Percentiles rank a stretch among this genome's conserved stretches.
These are phyloP conservation scores for Erythrobasidium yunnanense DNA, from an alignment of 768 basidiomycete genomes.

Conservation along the genomic window DNA sequence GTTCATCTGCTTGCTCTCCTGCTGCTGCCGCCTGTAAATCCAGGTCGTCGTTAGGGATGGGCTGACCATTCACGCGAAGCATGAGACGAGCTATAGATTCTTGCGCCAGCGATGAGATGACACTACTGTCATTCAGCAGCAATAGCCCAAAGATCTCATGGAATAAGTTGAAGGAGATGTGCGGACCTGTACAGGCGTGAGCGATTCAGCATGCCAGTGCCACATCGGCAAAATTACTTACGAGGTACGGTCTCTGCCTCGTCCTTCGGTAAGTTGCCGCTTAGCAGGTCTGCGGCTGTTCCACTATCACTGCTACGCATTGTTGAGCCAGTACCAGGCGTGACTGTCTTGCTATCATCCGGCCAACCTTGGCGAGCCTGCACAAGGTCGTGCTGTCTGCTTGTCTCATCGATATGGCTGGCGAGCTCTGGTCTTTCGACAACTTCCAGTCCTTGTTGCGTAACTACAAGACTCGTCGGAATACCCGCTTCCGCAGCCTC, in stretches of 20 bases:
- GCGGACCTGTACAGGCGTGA: conserved; percentile 1
- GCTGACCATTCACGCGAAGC: not conserved
- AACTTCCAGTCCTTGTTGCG: not conserved
- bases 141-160: conserved; percentile 82
- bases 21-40: not conserved
- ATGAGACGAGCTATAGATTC: conserved; percentile 9
- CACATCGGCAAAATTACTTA: not conserved
- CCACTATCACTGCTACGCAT: not conserved
- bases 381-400: not conserved
- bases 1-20: too few species aligned
- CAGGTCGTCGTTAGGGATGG: not conserved
- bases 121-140: conserved; percentile 47
- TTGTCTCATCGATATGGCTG: not conserved
- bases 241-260: not conserved
- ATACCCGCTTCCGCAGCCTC: not conserved
- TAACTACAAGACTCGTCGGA: not conserved
- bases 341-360: not conserved
- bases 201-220: too few species aligned
- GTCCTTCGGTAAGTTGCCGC: not conserved
- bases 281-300: not conserved
- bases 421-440: not conserved
- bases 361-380: not conserved
- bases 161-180: conserved; percentile 68
- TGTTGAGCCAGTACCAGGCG: not conserved
- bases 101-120: not conserved